phyloP scores from a whole-genome alignment of 495 filamentous ascomycete genomes.

The Pyronema domesticum region DNA sequence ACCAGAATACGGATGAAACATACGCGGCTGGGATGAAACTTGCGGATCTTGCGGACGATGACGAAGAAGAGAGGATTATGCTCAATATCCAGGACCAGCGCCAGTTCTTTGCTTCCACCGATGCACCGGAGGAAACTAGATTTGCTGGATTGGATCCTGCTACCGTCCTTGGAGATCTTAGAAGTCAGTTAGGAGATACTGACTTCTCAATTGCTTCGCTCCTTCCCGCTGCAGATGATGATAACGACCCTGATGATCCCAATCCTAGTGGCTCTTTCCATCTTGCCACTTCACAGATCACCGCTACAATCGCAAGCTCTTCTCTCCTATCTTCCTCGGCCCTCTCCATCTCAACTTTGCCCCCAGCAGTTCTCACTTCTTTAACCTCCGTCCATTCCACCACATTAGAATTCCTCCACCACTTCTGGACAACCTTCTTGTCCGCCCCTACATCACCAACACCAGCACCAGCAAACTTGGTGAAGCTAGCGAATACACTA shows the following conservation, averaged over 20 bases:
- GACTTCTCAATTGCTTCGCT: slow-evolving; percentile 43
- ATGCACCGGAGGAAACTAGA: slow-evolving; percentile 27
- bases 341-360: slow-evolving; percentile 38
- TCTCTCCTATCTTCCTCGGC: slow-evolving; percentile 27
- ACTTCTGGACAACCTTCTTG: slow-evolving; percentile 82
- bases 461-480: slow-evolving; percentile 34
- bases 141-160: slow-evolving; percentile 44
- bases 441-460: slow-evolving; percentile 27
- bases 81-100: slow-evolving; percentile 77
- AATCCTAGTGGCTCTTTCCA: neutral
- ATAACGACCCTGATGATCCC: slow-evolving; percentile 27
- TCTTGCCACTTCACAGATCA: slow-evolving; percentile 29
- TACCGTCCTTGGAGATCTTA: slow-evolving; percentile 46
- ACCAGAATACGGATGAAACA: slow-evolving; percentile 53
- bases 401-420: slow-evolving; percentile 80
- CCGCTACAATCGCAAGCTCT: slow-evolving; percentile 36
- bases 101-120: slow-evolving; percentile 51
- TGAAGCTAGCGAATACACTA: slow-evolving; percentile 54
- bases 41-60: slow-evolving; percentile 64
- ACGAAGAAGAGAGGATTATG: slow-evolving; percentile 51
- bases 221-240: slow-evolving; percentile 47
- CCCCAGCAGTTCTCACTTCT: slow-evolving; percentile 46
- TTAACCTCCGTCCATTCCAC: slow-evolving; percentile 78
- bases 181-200: slow-evolving; percentile 40
- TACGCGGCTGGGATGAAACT: slow-evolving; percentile 56